Percentiles rank a stretch among this genome's conserved stretches.
phyloP scores from a whole-genome alignment of 352 stramenopile species.

The Nothophytophthora sp. region DNA sequence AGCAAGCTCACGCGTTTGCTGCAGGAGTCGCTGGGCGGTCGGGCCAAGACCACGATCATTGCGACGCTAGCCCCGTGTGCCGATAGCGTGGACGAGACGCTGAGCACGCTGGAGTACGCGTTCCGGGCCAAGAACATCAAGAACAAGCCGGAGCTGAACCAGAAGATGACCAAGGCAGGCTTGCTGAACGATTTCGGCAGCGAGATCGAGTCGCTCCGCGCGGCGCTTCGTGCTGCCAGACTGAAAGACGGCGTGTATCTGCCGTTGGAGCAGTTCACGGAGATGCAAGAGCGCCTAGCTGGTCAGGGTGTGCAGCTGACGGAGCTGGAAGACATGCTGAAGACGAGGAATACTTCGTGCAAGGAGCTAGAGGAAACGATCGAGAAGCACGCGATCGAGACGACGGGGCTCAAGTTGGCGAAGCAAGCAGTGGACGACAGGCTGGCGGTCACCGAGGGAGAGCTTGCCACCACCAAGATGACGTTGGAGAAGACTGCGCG shows the following conservation, averaged over 20 bases:
- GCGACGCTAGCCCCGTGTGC: constrained; percentile 91
- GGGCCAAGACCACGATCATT: constrained; percentile 98
- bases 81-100: constrained; percentile 94
- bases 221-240: constrained; percentile 76
- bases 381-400: constrained; percentile 47
- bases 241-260: constrained; percentile 94
- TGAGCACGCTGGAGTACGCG: constrained; percentile 98
- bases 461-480: constrained; percentile 36
- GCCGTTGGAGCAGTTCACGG: constrained; percentile 86
- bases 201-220: constrained; percentile 90
- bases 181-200: constrained; percentile 92
- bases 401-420: constrained; percentile 38
- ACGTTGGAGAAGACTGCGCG: constrained; percentile 28
- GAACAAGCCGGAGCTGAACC: constrained; percentile 94
- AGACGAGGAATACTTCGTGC: constrained; percentile 49
- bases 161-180: constrained; percentile 89
- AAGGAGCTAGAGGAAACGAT: constrained; percentile 80
- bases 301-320: constrained; percentile 73
- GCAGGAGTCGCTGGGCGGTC: constrained; percentile 94
- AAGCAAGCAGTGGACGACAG: constrained; percentile 51
- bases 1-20: constrained; percentile 96
- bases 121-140: constrained; percentile 94
- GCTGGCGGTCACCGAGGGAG: constrained; percentile 30
- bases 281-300: constrained; percentile 88
- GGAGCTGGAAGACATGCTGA: constrained; percentile 84